Base-by-base conservation (phyloP, 257 asterid genomes). In the Cruciata laevipes region DNA sequence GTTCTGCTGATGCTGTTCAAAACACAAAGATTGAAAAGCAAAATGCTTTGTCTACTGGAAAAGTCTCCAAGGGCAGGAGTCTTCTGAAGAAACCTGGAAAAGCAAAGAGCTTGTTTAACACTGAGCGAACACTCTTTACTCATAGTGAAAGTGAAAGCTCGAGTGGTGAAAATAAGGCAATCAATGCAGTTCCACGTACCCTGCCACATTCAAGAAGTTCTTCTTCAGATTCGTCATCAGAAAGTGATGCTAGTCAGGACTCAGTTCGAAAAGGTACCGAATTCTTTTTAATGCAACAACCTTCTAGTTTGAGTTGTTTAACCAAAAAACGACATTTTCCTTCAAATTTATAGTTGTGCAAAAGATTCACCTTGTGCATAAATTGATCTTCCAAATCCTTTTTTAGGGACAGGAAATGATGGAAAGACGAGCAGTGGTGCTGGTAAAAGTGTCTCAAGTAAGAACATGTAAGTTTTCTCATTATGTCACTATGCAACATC, bases 101-200 rank as follows among this genome's bases (percentile, higher is more conserved):
- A 68, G 72, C 72, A 73, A 83, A 69, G 75, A 82, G 76, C 61
- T 58, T 83, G 77, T 71, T 84, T 63, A 21, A 76, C 32, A 70
- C 76, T 57, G 65, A 82, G 53, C 84, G 81, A 44, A 30, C 85
- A 44, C 60, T 81, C 67, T 86, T 86, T 77, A 65, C 69, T 73
- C 85, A 85, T 38, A 76, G 82, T 75, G 91, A 85, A 47, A 76
- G 82, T 75, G 91, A 72, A 80, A 85, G 91, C 83, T 80, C 88
- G 57, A 74, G 70, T 23, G 86, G 71, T 73, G 90, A 85, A 66
- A 83, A 78, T 76, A 80, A 70, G 71, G 58, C 60, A 57, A 70
- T 23, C 71, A 72, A 78, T 77, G 83, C 85, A 37, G 78, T 68
- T 76, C 71, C 81, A 38, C 73, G 78, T 63, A 86, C 85, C 16